Evolutionary conservation across 306 rosid genomes (phyloP).

Genomic region (Trifolium pratense): DNA sequence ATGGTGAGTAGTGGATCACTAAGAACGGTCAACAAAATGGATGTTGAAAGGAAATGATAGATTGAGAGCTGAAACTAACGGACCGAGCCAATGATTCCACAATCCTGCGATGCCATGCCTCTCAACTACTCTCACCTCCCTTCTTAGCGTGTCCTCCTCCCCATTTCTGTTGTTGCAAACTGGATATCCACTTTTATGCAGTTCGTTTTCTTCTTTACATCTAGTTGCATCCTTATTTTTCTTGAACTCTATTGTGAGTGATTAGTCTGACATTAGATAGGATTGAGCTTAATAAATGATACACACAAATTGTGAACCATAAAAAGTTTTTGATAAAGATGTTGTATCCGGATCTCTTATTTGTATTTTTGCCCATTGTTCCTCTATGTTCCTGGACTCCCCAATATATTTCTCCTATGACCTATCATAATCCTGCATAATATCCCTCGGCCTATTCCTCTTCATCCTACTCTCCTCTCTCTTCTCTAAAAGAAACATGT

Average conservation of each 20-base stretch:
- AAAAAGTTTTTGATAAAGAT: background rate
- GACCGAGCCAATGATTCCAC: background rate
- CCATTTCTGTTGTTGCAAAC: background rate
- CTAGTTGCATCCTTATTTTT: background rate
- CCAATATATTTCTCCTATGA: no score
- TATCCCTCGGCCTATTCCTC: slow-evolving; percentile 16
- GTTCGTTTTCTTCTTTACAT: background rate
- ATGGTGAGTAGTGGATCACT: background rate
- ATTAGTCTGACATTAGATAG: background rate
- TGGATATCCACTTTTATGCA: background rate
- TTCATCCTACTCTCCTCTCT: background rate
- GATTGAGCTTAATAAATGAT: background rate
- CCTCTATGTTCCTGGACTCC: no score
- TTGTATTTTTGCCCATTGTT: no score
- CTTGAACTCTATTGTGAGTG: background rate
- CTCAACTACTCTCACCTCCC: background rate
- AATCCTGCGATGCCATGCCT: background rate
- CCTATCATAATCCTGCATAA: background rate
- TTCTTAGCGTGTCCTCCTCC: background rate
- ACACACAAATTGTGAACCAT: background rate
- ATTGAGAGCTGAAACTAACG: background rate
- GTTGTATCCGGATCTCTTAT: background rate
- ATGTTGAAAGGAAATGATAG: background rate
- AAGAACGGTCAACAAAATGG: no score
- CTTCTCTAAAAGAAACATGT: background rate